Conservation (phyloP, 179 eudicot genomes). For the Sideroxylon spinosum region DNA sequence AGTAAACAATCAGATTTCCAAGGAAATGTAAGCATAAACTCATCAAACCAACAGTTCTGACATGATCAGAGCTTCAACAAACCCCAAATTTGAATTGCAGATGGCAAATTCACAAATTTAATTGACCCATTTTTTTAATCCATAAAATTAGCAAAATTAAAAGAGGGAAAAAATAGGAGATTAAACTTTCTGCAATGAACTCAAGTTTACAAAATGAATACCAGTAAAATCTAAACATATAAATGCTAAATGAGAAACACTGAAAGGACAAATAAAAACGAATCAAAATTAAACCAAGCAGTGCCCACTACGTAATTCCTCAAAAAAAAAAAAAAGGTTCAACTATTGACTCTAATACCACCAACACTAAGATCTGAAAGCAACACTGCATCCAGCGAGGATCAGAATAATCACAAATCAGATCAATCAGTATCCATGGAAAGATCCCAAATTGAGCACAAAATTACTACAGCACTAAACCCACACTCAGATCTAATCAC, state of each 20-base stretch:
- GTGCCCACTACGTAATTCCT: conserved; percentile 8
- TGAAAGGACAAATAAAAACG: background rate
- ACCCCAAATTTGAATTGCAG: background rate
- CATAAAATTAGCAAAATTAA: background rate
- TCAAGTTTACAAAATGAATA: background rate
- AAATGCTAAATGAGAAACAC: background rate
- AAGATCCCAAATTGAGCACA: conserved; percentile 8
- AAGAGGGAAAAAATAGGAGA: no score
- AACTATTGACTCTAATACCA: background rate
- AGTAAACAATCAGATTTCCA: background rate
- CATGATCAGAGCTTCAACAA: conserved; percentile 1
- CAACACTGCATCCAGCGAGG: background rate
- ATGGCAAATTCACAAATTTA: background rate
- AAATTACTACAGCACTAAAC: background rate
- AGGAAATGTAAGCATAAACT: background rate
- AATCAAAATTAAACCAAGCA: conserved; percentile 2
- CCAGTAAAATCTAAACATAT: conserved; percentile 8
- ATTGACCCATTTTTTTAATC: background rate
- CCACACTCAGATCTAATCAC: conserved; percentile 7
- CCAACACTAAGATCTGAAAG: background rate
- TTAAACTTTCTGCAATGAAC: background rate
- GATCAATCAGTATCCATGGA: background rate
- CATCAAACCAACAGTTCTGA: background rate
- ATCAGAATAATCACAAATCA: background rate
- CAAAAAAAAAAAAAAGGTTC: background rate